Evolutionary conservation across 306 rosid genomes (phyloP), one percentile per base, ranked within the genome.

Genomic region (Castanea sativa): DNA sequence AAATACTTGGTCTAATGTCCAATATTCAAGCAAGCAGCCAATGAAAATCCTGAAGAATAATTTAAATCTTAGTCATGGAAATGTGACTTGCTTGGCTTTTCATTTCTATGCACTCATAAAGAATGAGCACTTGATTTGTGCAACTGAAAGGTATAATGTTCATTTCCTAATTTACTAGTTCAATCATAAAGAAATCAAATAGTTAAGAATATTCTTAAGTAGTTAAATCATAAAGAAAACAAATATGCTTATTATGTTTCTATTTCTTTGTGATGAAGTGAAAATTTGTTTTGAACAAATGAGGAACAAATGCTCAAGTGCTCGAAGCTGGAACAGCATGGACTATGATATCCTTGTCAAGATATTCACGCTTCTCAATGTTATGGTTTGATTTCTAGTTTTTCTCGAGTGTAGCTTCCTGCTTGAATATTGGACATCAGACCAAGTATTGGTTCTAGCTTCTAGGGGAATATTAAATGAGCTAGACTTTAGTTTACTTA

Each of bases 101-200:
- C 74, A 79, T 7, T 83, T 2, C 59, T 19, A 9, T 49, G 10
- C n/a, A 1, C 21, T 32, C 71, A 20, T 67, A 20, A 61, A 14
- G 0, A 78, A 74, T 11, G 14, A 2, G 1, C 78, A 55, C 9
- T 53, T 85, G 7, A 3, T 69, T 51, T 0, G 1, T 2, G 78
- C 18, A 5, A 78, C 80, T 69, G 6, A 73, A 73, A 78, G 88
- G 85, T 81, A 69, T 19, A 38, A 72, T 25, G 52, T 71, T 18
- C 51, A 25, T 41, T 41, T 1, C 49, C 12, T 8, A 8, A 8
- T 41, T 41, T 9, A 43, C 6, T 43, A 43, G 12, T 43, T 9
- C 8, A 43, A 43, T 43, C 49, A 43, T 33, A 33, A 5, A 33
- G 35, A 32, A 32, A 32, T 1, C 35, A 32, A 32, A 32, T 35